Base-by-base conservation (phyloP, 495 filamentous ascomycete genomes). In the Tuber brumale region DNA sequence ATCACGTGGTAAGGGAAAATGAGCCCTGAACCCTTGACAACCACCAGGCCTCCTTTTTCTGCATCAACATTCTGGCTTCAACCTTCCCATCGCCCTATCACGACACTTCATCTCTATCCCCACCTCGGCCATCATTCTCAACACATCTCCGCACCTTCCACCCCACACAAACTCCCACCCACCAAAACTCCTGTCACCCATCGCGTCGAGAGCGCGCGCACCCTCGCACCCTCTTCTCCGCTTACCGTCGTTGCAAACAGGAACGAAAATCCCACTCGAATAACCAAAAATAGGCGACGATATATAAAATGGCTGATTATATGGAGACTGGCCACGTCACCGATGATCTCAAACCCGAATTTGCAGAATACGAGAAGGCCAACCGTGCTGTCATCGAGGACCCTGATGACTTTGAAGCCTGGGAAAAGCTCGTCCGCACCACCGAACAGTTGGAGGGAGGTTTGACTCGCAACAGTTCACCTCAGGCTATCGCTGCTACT, bases 401-500 rank as follows among this genome's bases (percentile, higher is more conserved):
- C 77, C 89, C 94, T 4, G 95, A 99, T 85, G 93, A 92, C 84
- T 97, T 95, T 82, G 94, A 97, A 80, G 89, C 90, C 39, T 99
- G 95, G 95, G 95, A 97, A 85, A 93, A 93, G 84, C 90, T 98
- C 37, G 90, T 97, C 75, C 90, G 90, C 78, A 89, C 90, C 27
- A 93, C 91, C 66, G 93, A 97, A 83, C 86, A 87, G 70, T 90
- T 97, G 39, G 96, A 99, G 81, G 95, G 94, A 44, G 95, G 95
- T 19, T 88, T 99, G 73, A 98, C 94, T 81, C 91, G 96, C 75
- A 98, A 99, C 84, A 97, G 95, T 72, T 97, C 92, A 81, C 94
- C 96, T 8, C 92, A 97, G 82, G 92, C 95, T 8, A 94, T 99
- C 80, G 91, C 92, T 37, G 90, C 93, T 16, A 90, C 92, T 44